Percentiles rank a stretch among this genome's conserved stretches.
These are phyloP conservation scores for Phytophthora sp. DNA, from an alignment of 352 stramenopile species.

Conservation along the genomic window DNA sequence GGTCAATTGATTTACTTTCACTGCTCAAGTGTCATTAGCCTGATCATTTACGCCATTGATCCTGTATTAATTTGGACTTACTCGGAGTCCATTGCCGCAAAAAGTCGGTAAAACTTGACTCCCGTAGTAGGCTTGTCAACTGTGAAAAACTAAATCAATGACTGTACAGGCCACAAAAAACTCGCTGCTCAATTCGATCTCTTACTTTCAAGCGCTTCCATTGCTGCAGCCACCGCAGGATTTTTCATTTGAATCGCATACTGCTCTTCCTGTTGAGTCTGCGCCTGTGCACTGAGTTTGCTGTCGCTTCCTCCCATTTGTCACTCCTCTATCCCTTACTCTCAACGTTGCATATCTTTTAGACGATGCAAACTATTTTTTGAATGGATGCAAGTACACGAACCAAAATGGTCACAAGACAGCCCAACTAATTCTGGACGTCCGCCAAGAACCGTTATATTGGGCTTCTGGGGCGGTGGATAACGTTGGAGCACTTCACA, in stretches of 20 bases:
- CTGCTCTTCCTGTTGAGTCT: constrained; percentile 31
- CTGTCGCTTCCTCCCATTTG: constrained; percentile 52
- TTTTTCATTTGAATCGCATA: constrained; percentile 51
- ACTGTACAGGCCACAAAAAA: background rate
- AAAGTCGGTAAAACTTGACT: constrained; percentile 52
- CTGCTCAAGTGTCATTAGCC: too few species aligned
- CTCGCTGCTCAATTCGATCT: background rate
- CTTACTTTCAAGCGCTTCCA: constrained; percentile 45
- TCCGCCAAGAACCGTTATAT: constrained; percentile 14
- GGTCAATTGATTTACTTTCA: constrained; percentile 59
- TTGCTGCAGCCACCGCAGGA: constrained; percentile 32
- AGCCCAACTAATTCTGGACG: constrained; percentile 16
- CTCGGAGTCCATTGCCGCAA: constrained; percentile 58
- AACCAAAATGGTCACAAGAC: background rate
- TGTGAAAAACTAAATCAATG: constrained; percentile 7
- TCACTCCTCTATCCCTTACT: background rate
- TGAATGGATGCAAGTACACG: background rate
- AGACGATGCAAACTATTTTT: background rate
- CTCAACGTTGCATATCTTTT: background rate
- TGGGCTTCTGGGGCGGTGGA: background rate
- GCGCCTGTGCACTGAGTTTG: constrained; percentile 36
- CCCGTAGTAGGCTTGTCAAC: constrained; percentile 47
- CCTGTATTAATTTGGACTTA: constrained; percentile 17
- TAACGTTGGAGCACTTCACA: background rate
- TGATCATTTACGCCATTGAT: too few species aligned